These are phyloP conservation scores for Elymus sibiricus DNA, from an alignment of 176 grass and related monocot species.

Conservation along the genomic window DNA sequence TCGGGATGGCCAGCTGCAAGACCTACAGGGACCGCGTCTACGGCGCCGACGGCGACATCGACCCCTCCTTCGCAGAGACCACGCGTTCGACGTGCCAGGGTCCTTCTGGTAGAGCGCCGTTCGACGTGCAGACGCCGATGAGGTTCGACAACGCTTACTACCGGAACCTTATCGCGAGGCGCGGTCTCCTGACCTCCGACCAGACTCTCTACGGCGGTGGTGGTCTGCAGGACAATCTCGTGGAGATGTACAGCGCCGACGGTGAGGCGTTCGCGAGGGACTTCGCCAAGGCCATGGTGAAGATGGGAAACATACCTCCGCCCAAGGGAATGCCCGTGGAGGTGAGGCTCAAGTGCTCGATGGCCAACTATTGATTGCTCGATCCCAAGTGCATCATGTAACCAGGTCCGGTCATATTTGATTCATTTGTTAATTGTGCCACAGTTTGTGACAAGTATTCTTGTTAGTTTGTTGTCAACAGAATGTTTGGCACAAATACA, in stretches of 20 bases:
- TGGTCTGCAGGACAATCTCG: conserved; percentile 23
- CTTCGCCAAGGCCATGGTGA: conserved; percentile 55
- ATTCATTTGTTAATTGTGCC: too few relatives aligned
- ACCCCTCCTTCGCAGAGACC: conserved; percentile 8
- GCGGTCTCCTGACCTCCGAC: conserved; percentile 57
- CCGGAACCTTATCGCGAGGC: conserved; percentile 32
- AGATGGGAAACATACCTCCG: conserved; percentile 47
- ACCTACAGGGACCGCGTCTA: conserved; percentile 10
- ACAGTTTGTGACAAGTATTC: too few relatives aligned
- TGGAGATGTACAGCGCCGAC: conserved; percentile 29
- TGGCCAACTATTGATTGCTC: conserved; percentile 33
- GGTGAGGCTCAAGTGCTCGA: conserved; percentile 50
- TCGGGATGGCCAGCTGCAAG: conserved; percentile 21
- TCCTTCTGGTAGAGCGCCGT: not conserved
- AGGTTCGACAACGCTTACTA: conserved; percentile 63
- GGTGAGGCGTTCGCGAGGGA: conserved; percentile 30
- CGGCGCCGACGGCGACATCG: not conserved
- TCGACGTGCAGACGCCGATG: conserved; percentile 7
- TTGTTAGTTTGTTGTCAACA: too few relatives aligned
- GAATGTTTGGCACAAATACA: too few relatives aligned
- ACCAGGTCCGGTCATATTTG: too few relatives aligned
- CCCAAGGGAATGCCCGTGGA: conserved; percentile 30
- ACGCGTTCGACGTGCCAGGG: not conserved
- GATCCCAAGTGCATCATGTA: too few relatives aligned
- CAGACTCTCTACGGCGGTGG: conserved; percentile 51